A percentile compares a stretch with the other conserved stretches of the same genome.
Evolutionary conservation across 1,284 basidiomycete species (phyloP).

Genomic region (Pseudozyma flocculosa): DNA sequence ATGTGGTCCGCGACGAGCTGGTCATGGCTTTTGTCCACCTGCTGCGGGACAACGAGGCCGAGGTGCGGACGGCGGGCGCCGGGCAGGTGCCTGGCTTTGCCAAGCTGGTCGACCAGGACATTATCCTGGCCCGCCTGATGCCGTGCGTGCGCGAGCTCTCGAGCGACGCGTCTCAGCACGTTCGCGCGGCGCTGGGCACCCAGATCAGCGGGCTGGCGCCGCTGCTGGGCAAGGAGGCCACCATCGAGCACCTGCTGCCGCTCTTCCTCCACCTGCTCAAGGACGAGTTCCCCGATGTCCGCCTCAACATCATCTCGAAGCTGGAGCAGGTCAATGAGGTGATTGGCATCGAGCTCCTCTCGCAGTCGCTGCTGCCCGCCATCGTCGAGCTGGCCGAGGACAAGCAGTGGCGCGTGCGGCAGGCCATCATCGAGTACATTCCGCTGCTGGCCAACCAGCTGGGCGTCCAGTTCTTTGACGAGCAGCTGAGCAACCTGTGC

Average conservation of each 20-base stretch:
- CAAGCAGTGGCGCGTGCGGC: slow-evolving; percentile 99
- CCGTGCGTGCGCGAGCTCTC: slow-evolving; percentile 96
- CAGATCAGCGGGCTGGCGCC: slow-evolving; percentile 98
- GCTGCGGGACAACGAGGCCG: slow-evolving; percentile 97
- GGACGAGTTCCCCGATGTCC: slow-evolving; percentile 98
- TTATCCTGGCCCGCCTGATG: slow-evolving; percentile 86
- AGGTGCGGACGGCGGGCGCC: slow-evolving; percentile 93
- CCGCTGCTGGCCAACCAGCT: slow-evolving; percentile 93
- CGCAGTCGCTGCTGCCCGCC: slow-evolving; percentile 92
- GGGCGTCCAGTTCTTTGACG: slow-evolving; percentile 95
- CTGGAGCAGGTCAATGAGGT: slow-evolving; percentile 94
- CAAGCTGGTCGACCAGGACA: slow-evolving; percentile 88
- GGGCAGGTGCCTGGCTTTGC: slow-evolving; percentile 97
- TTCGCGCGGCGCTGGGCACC: slow-evolving; percentile 91
- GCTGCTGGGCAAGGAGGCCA: slow-evolving; percentile 87
- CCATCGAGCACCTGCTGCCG: slow-evolving; percentile 94
- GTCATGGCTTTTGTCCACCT: slow-evolving; percentile 90
- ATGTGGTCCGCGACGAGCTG: slow-evolving; percentile 90
- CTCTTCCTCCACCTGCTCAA: slow-evolving; percentile 94
- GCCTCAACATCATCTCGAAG: slow-evolving; percentile 98
- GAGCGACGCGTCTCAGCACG: slow-evolving; percentile 92
- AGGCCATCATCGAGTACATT: slow-evolving; percentile 99
- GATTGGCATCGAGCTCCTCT: slow-evolving; percentile 93
- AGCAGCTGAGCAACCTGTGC: slow-evolving; percentile 92
- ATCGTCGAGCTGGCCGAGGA: slow-evolving; percentile 98